Evolutionary conservation across 2,329 filamentous ascomycete genomes (phyloP), one percentile per base, ranked within the genome.

Genomic region (Fusarium sp.): DNA sequence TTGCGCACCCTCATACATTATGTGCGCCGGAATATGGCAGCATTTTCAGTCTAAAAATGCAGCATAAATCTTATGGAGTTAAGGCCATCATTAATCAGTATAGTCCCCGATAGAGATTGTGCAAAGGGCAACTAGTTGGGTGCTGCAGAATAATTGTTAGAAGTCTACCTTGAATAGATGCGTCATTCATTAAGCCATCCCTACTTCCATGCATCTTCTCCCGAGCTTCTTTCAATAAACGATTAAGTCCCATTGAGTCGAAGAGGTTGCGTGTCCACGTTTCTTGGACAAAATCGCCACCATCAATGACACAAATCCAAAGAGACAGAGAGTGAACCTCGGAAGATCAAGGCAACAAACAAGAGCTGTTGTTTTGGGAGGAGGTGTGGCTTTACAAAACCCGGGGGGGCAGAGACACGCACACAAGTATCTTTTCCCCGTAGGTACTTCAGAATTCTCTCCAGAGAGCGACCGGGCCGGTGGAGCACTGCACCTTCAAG

Each of bases 401-500:
- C 74, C 54, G 68, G 69, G 68, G 69, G 74, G 71, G 63, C 62
- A 74, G 61, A 62, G 31, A 50, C 50, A 38, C 52, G 20, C 45
- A 42, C 36, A 23, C 23, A 76, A 60, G 73, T 76, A 76, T 69
- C 74, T 72, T 67, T 68, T 74, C 74, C 67, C 76, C 75, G 69
- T 71, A 77, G 68, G 72, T 76, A 77, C 75, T 52, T 70, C 30
- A 26, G 64, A 37, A 50, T 57, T 54, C 54, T 57, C 44, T 67
- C 41, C 51, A 68, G 30, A 63, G 45, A 60, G 52, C 36, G 64
- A 67, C 72, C 70, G 72, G 72, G 57, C 72, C 70, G 72, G 72
- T 73, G 72, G 61, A 73, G 72, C 62, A 71, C 60, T n/a, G 53
- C 45, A 49, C 45, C 50, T 69, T 38, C 42, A 44, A 33, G 44